Evolutionary conservation across 2,329 filamentous ascomycete genomes (phyloP).

Genomic region (Pseudogymnoascus sp.): DNA sequence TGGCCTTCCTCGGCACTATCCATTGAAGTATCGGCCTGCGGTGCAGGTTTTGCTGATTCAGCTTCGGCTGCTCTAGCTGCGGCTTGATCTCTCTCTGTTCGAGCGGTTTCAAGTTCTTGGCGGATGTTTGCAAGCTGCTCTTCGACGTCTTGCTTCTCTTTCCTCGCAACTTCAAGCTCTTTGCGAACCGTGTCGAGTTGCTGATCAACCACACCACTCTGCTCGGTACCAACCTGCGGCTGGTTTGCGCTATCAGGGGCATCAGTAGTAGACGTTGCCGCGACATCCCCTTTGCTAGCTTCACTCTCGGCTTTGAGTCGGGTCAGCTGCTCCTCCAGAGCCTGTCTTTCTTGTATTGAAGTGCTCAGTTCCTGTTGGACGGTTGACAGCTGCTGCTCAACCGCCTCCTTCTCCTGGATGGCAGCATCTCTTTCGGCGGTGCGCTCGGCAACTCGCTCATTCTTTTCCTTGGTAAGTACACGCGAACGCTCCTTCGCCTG

Average conservation of each 20-base stretch:
- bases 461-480: slow-evolving; percentile 47
- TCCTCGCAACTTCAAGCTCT: slow-evolving; percentile 57
- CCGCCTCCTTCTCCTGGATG: slow-evolving; percentile 37
- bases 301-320: slow-evolving; percentile 47
- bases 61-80: slow-evolving; percentile 31
- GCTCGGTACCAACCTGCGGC: slow-evolving; percentile 34
- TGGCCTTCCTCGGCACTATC: slow-evolving; percentile 51
- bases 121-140: slow-evolving; percentile 41
- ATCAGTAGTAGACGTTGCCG: not conserved
- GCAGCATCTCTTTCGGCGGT: slow-evolving; percentile 27
- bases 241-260: slow-evolving; percentile 13
- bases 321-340: slow-evolving; percentile 31
- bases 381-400: slow-evolving; percentile 26
- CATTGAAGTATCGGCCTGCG: slow-evolving; percentile 18
- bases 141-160: slow-evolving; percentile 64
- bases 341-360: slow-evolving; percentile 31
- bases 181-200: slow-evolving; percentile 44
- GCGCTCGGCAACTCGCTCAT: slow-evolving; percentile 41
- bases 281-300: slow-evolving; percentile 31
- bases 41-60: slow-evolving; percentile 19
- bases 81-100: slow-evolving; percentile 39
- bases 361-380: slow-evolving; percentile 45
- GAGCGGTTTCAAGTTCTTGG: slow-evolving; percentile 42
- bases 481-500: slow-evolving; percentile 56
- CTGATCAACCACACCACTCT: slow-evolving; percentile 41